Percentiles rank a stretch among this genome's conserved stretches.
phyloP scores from a whole-genome alignment of 1,284 basidiomycete species.

The Cryptococcus sp. region DNA sequence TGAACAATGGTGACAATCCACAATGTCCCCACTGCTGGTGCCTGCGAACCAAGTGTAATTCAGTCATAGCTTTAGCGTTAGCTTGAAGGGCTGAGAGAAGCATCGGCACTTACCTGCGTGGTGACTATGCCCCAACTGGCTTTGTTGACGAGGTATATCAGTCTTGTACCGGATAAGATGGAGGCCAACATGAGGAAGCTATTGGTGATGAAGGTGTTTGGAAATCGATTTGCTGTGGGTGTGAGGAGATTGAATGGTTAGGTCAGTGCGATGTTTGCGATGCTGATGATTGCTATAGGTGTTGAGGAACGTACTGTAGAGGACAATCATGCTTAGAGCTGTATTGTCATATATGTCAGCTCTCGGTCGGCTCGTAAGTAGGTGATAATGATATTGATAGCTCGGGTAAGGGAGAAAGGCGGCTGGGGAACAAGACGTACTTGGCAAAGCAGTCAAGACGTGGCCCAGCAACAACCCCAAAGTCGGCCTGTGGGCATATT shows the following conservation, averaged over 20 bases:
- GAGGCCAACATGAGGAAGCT: constrained; percentile 35
- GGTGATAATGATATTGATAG: background rate
- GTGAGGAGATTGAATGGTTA: background rate
- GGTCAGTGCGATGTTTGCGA: background rate
- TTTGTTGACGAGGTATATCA: constrained; percentile 54
- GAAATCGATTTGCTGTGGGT: constrained; percentile 38
- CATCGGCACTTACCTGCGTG: constrained; percentile 35
- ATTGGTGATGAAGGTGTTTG: constrained; percentile 28
- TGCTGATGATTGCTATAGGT: background rate
- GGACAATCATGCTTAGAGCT: constrained; percentile 46
- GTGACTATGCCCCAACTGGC: constrained; percentile 45
- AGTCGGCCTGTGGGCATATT: constrained; percentile 39
- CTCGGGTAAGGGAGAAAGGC: no score
- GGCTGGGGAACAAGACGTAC: constrained; percentile 21
- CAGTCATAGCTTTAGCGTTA: background rate
- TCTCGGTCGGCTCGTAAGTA: background rate
- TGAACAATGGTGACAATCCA: constrained; percentile 54
- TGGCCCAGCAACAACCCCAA: constrained; percentile 22
- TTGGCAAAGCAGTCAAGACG: constrained; percentile 37
- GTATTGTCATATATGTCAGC: background rate
- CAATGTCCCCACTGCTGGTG: constrained; percentile 50
- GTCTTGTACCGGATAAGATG: constrained; percentile 38
- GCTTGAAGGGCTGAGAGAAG: background rate
- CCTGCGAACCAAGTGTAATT: constrained; percentile 26
- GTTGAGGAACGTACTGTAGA: constrained; percentile 35